Evolutionary conservation across 2,329 filamentous ascomycete genomes (phyloP), one percentile per base, ranked within the genome.

Genomic region (Colletotrichum sublineola): DNA sequence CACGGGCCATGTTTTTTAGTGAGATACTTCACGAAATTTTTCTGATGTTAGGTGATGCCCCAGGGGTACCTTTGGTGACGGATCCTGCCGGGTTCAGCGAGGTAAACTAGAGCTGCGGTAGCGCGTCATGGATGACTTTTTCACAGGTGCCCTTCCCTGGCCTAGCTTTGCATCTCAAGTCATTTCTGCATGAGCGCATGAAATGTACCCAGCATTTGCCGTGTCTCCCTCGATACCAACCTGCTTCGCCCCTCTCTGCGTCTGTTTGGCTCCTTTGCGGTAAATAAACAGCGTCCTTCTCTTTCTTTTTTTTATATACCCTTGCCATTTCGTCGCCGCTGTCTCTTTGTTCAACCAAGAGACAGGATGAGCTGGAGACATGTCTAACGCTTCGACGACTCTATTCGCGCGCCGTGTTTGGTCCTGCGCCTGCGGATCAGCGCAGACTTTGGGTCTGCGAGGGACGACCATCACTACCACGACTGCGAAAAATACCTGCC

Each of bases 121-220:
- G 79, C 80, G 81, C 81, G 81, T 83, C 81, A 83, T 82, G 80
- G 77, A 80, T 77, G 77, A 77, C 77, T 80, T 80, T 80, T 80
- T 79, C 74, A 73, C 79, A 78, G 81, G 71, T 64, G 53, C 44
- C 44, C 60, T 73, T 73, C 66, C 69, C 70, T 73, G 70, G 66
- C 60, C 55, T 55, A 69, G 66, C 60, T 72, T 69, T 64, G 55
- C 55, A 73, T 65, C n/a, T 68, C 69, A 64, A 64, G 55, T 57
- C 53, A 73, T 36, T 55, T 70, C 48, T 70, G 70, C 70, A 73
- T 73, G 60, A 70, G 66, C 48, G 70, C 70, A 73, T 73, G 70
- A 73, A 73, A 73, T 73, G 60, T 70, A 38, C 60, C 60, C 56
- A 70, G 63, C 66, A 70, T 65, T 58, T 70, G 33, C 60, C 60